Evolutionary conservation across 768 basidiomycete species (phyloP).

Genomic region (Dacryopinax spathularia): DNA sequence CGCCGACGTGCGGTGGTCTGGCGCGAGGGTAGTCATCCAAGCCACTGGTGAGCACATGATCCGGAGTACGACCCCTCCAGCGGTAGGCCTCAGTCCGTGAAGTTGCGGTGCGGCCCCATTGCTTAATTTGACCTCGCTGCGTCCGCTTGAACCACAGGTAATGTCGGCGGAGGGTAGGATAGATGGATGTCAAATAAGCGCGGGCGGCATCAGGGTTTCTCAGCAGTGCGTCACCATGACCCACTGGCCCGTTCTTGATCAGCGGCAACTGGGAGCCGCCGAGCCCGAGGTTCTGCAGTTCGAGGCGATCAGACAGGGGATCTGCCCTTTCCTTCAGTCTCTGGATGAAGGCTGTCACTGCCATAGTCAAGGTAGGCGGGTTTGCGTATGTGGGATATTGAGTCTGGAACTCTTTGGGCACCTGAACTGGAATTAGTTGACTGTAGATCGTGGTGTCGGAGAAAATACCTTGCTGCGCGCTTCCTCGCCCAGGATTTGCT

Average conservation of each 20-base stretch:
- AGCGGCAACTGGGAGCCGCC: not conserved
- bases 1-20: constrained; percentile 64
- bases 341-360: constrained; percentile 75
- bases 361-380: constrained; percentile 89
- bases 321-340: constrained; percentile 37
- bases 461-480: constrained; percentile 70
- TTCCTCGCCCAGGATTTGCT: constrained; percentile 94
- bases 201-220: constrained; percentile 47
- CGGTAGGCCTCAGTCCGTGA: constrained; percentile 84
- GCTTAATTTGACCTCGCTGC: constrained; percentile 85
- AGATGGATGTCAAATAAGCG: constrained; percentile 63
- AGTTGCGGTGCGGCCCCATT: constrained; percentile 69
- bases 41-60: constrained; percentile 82
- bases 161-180: constrained; percentile 70
- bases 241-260: not conserved
- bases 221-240: constrained; percentile 19
- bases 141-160: constrained; percentile 95
- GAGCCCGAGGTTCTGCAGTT: constrained; percentile 33
- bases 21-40: constrained; percentile 96
- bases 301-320: constrained; percentile 30
- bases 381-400: constrained; percentile 92
- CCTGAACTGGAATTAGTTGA: constrained; percentile 31
- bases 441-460: not conserved
- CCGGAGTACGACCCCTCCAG: constrained; percentile 79
- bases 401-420: constrained; percentile 77